Evolutionary conservation across 2,329 filamentous ascomycete genomes (phyloP).

Genomic region (Tolypocladium tundrense): DNA sequence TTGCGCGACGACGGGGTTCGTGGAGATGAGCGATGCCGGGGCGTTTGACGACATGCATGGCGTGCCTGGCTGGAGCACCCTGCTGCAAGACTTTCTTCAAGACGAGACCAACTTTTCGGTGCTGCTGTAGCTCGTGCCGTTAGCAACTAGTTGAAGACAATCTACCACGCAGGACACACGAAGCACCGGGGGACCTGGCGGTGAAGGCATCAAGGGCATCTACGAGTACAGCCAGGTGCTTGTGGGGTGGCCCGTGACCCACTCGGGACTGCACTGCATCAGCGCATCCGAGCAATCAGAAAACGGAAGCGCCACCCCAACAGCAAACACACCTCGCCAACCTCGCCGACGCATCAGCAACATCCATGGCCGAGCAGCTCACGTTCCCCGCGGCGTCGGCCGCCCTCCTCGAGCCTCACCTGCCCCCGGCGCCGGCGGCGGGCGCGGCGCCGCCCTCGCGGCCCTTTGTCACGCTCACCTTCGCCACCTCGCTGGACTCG

Average conservation of each 20-base stretch:
- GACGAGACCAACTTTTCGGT: neutral
- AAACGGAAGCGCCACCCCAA: neutral
- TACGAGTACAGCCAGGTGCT: too few relatives aligned
- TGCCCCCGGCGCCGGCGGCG: constrained; percentile 13
- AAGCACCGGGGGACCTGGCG: too few relatives aligned
- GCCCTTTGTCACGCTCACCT: constrained; percentile 69
- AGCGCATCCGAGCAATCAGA: neutral
- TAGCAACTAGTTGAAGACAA: neutral
- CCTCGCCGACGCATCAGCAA: neutral
- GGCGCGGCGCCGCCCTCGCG: constrained; percentile 2
- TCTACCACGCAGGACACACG: too few relatives aligned
- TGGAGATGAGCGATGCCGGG: neutral
- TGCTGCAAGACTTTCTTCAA: neutral
- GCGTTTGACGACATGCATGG: neutral
- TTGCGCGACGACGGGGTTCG: neutral
- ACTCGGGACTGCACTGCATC: neutral
- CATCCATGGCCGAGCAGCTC: constrained; percentile 22
- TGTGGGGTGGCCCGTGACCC: neutral
- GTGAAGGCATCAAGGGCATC: too few relatives aligned
- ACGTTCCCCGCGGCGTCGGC: constrained; percentile 20
- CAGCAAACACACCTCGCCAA: neutral
- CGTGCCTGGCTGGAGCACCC: neutral
- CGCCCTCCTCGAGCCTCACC: constrained; percentile 20
- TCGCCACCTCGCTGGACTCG: constrained; percentile 82
- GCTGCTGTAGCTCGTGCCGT: neutral